Conservation (phyloP, 2,329 filamentous ascomycete species). For the Acrocalymma vagum region DNA sequence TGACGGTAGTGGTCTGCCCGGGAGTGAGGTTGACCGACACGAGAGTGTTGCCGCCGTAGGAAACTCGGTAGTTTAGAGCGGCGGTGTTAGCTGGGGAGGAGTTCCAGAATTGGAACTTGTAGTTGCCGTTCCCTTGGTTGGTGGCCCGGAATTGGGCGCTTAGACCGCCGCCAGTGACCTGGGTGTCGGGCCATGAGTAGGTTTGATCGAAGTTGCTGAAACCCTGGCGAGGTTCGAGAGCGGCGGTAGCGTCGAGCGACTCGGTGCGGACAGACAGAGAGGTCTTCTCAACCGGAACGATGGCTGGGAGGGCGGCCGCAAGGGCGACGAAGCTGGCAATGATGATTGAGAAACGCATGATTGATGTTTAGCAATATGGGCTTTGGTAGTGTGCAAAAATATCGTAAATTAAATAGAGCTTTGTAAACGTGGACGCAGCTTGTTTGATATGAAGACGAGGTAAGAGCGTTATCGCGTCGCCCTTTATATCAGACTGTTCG, state of each 20-base stretch:
- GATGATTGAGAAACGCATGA: constrained; percentile 2
- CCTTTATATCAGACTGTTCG: constrained; percentile 3
- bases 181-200: not conserved
- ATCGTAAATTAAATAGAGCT: constrained; percentile 2
- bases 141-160: not conserved
- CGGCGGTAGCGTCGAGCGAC: not conserved
- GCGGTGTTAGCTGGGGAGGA: not conserved
- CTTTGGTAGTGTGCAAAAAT: not conserved
- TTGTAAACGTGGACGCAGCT: constrained; percentile 3
- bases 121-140: constrained; percentile 2
- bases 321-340: constrained; percentile 3
- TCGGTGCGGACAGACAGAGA: not conserved
- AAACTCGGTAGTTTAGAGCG: not conserved
- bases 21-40: not conserved
- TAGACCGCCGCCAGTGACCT: not conserved
- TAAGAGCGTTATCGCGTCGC: not conserved
- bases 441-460: not conserved
- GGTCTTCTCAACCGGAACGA: not conserved
- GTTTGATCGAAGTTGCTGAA: constrained; percentile 1
- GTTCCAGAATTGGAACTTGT: constrained; percentile 1
- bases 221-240: constrained; percentile 2
- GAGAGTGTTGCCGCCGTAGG: constrained; percentile 1
- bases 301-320: constrained; percentile 3
- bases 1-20: not conserved
- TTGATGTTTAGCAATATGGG: not conserved